Conservation (phyloP, 495 filamentous ascomycete species). For the Aspergillus indologenus region DNA sequence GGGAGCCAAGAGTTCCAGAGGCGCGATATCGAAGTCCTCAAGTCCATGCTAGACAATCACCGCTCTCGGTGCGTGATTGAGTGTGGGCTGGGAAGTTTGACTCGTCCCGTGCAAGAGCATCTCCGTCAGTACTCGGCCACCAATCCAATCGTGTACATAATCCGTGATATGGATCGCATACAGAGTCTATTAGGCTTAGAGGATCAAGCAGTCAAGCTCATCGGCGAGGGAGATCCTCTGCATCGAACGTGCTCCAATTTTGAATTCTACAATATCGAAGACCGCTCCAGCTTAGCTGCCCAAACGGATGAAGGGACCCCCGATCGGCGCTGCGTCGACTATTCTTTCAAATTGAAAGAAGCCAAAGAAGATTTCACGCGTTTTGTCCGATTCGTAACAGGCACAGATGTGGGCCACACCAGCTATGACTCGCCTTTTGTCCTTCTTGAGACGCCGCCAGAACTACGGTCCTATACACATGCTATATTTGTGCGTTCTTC, state of each 20-base stretch:
- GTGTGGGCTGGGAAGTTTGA: slow-evolving; percentile 60
- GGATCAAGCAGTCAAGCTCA: slow-evolving; percentile 50
- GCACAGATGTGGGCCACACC: slow-evolving; percentile 49
- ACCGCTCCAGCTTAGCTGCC: slow-evolving; percentile 27
- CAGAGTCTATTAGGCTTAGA: slow-evolving; percentile 58
- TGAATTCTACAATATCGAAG: slow-evolving; percentile 74
- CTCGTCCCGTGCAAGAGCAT: slow-evolving; percentile 54
- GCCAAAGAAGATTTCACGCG: slow-evolving; percentile 71
- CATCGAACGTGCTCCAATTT: slow-evolving; percentile 70
- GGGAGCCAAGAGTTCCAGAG: slow-evolving; percentile 65
- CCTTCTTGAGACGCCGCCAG: slow-evolving; percentile 62
- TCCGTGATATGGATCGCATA: slow-evolving; percentile 66
- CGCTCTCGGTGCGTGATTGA: slow-evolving; percentile 67
- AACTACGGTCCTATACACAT: slow-evolving; percentile 63
- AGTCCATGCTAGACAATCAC: slow-evolving; percentile 63
- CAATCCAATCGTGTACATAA: slow-evolving; percentile 72
- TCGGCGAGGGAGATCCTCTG: slow-evolving; percentile 51
- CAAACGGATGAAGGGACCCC: slow-evolving; percentile 31
- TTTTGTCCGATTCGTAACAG: slow-evolving; percentile 65
- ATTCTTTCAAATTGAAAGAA: slow-evolving; percentile 67
- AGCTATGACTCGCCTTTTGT: slow-evolving; percentile 71
- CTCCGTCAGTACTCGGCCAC: slow-evolving; percentile 56
- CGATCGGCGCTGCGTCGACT: slow-evolving; percentile 47
- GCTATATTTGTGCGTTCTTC: slow-evolving; percentile 63
- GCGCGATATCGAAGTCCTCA: slow-evolving; percentile 63